Base-by-base conservation (phyloP, 2,329 filamentous ascomycete species). In the Talaromyces sp. region DNA sequence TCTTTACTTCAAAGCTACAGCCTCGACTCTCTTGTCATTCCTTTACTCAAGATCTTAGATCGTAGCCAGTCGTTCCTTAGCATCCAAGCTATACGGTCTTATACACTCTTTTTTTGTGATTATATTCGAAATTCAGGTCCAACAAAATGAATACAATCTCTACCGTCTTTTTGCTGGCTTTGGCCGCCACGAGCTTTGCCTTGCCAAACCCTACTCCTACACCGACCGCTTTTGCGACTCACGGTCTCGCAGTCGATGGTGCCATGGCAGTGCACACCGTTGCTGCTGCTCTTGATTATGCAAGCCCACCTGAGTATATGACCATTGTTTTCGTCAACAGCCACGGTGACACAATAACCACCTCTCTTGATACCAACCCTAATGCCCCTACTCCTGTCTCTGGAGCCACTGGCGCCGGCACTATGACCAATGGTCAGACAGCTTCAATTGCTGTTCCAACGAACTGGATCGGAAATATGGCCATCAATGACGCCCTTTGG, bases 401-500 rank as follows among this genome's bases (percentile, higher is more conserved):
- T 2, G 63, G 63, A 27, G 31, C 24, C 14, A 37, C 52, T 3
- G 47, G 49, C 11, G 54, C 63, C 8, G 63, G 63, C 13, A 61
- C 47, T 8, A 58, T 65, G 63, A 35, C 58, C 22, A 54, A 58
- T 16, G 63, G 63, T 13, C 13, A 37, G 8, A 61, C 57, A 1
- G 58, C 63, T n/a, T 35, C 58, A 2, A 35, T 65, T 24, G 39
- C 58, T 22, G 50, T 65, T 1, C 63, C 63, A 10, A 65, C 63
- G 14, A 52, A 52, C 7, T 65, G 63, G 63, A 61, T 65, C 43
- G 63, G 63, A 37, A 65, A 65, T 41, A 56, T 60, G 41, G 63
- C 63, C 39, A 47, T 65, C 31, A 65, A 65, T 22, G 63, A 65
- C 35, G 63, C 45, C 3, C 39, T 45, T 24, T 65, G 60, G 31